phyloP scores from a whole-genome alignment of 2,329 filamentous ascomycete species.

The Mollisia scopiformis region DNA sequence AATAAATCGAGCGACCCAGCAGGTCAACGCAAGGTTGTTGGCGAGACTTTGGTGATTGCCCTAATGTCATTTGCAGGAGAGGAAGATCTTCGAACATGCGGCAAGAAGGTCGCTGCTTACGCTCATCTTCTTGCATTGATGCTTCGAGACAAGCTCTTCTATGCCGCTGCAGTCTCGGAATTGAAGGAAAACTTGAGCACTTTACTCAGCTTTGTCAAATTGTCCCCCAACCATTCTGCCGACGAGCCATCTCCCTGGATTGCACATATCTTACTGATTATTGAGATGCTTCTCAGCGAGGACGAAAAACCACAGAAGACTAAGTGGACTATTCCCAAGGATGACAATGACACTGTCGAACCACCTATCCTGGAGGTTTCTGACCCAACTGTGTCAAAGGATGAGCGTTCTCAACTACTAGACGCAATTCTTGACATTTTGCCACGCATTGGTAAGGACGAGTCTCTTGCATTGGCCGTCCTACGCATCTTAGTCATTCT shows the following conservation, averaged over 20 bases:
- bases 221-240: slow-evolving; percentile 64
- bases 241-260: slow-evolving; percentile 93
- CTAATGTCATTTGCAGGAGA: slow-evolving; percentile 70
- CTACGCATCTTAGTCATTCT: slow-evolving; percentile 85
- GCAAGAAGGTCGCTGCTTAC: slow-evolving; percentile 81
- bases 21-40: slow-evolving; percentile 70
- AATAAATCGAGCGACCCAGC: slow-evolving; percentile 59
- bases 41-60: slow-evolving; percentile 80
- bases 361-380: slow-evolving; percentile 61
- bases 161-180: slow-evolving; percentile 72
- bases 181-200: slow-evolving; percentile 77
- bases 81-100: slow-evolving; percentile 52
- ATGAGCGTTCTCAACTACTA: slow-evolving; percentile 73
- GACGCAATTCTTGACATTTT: slow-evolving; percentile 80
- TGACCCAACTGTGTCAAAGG: slow-evolving; percentile 62
- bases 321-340: slow-evolving; percentile 65
- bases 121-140: slow-evolving; percentile 89
- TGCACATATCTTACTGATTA: slow-evolving; percentile 83
- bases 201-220: slow-evolving; percentile 78
- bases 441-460: slow-evolving; percentile 85
- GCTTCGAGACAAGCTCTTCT: slow-evolving; percentile 81
- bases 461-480: slow-evolving; percentile 80
- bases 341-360: slow-evolving; percentile 51
- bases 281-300: slow-evolving; percentile 88
- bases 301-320: slow-evolving; percentile 81